Percentiles rank a stretch among this genome's conserved stretches.
Conservation (phyloP, 1,284 basidiomycete species). For the Earliella scabrosa region DNA sequence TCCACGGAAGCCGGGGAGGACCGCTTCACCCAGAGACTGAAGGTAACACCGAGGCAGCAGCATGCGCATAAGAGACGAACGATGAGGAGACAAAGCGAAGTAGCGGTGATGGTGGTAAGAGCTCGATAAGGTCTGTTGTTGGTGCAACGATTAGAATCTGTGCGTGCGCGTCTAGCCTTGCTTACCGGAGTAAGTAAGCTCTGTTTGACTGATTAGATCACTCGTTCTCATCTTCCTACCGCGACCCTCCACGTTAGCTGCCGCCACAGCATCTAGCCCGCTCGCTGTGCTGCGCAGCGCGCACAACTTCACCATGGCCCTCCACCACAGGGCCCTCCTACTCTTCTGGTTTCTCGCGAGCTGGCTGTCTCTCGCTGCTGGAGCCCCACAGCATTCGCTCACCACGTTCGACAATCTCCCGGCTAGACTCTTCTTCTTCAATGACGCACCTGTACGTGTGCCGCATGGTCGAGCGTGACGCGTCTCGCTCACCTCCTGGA, state of each 20-base stretch:
- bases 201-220: neutral
- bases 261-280: conserved; percentile 9
- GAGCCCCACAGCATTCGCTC: conserved; percentile 10
- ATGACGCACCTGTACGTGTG: conserved; percentile 78
- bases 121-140: no score
- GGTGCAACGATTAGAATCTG: no score
- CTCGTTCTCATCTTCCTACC: neutral
- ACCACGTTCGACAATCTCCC: conserved; percentile 72
- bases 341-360: conserved; percentile 38
- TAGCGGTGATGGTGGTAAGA: no score
- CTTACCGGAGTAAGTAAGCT: no score
- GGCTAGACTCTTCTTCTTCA: conserved; percentile 88
- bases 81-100: no score
- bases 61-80: no score
- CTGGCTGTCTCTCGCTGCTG: conserved; percentile 31
- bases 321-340: conserved; percentile 39
- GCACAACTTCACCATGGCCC: conserved; percentile 38
- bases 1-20: no score
- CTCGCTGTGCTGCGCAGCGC: conserved; percentile 29
- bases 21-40: no score
- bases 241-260: conserved; percentile 12
- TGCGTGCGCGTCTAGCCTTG: no score
- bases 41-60: no score
- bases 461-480: conserved; percentile 14
- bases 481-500: conserved; percentile 1